Evolutionary conservation across 2,329 filamentous ascomycete genomes (phyloP).

Genomic region (Aspergillus melleus): DNA sequence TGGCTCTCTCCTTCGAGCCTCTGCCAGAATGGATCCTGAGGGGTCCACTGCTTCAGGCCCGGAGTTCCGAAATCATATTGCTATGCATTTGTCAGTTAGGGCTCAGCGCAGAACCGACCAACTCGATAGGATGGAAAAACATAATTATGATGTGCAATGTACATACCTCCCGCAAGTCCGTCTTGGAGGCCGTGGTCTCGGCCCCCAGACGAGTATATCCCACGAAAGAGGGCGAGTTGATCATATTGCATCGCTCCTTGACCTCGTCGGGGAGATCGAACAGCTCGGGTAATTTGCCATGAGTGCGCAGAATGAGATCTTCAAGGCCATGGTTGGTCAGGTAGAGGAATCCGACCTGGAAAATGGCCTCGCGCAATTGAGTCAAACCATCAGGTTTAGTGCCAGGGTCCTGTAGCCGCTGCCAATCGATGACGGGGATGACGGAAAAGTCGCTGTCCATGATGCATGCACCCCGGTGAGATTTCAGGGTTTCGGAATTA

Average conservation of each 20-base stretch:
- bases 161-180: slow-evolving; percentile 33
- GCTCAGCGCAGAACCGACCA: neutral
- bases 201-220: slow-evolving; percentile 37
- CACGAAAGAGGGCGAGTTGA: slow-evolving; percentile 34
- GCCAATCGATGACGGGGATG: slow-evolving; percentile 32
- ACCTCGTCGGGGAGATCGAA: slow-evolving; percentile 27
- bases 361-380: slow-evolving; percentile 34
- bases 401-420: slow-evolving; percentile 21
- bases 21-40: slow-evolving; percentile 49
- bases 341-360: slow-evolving; percentile 37
- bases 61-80: slow-evolving; percentile 46
- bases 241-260: slow-evolving; percentile 33
- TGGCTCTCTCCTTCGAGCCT: slow-evolving; percentile 33
- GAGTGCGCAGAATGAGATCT: slow-evolving; percentile 24
- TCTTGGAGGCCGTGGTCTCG: slow-evolving; percentile 33
- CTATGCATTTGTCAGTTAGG: slow-evolving; percentile 29
- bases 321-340: slow-evolving; percentile 37
- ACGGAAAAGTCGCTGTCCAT: slow-evolving; percentile 26
- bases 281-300: slow-evolving; percentile 24
- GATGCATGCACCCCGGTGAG: neutral
- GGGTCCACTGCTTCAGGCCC: slow-evolving; percentile 26
- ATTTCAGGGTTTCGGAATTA: neutral
- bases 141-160: neutral
- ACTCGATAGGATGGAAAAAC: neutral
- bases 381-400: slow-evolving; percentile 27